Base-by-base conservation (phyloP, 129 eudicot species). In the Chrysanthemum seticuspe region DNA sequence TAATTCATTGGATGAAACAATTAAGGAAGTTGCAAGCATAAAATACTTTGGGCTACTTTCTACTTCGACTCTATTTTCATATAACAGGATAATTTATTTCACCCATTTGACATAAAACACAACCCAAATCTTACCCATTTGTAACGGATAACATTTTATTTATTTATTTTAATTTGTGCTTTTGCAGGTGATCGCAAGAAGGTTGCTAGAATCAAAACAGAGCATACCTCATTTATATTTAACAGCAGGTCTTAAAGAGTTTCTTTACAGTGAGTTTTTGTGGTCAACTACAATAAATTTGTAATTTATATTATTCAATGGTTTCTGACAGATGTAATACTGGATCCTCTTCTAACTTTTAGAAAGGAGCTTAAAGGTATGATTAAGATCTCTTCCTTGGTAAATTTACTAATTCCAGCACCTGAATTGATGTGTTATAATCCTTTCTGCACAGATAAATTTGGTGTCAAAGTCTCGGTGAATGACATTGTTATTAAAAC, bases 121-220 rank as follows among this genome's bases (percentile, higher is more conserved):
- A 0, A 40, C 47, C 47, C 10, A 40, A 8, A 40, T 40, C 1
- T 40, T 40, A 7, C 47, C 2, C 2, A 6, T 40, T 40, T 2
- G 10, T 40, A 40, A 40, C 10, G 47, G 47, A 36, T 0, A 36
- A 0, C 47, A 40, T 7, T n/a, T n/a, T n/a, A n/a, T n/a, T 0
- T 40, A 0, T 40, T 40, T 40, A 1, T 40, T 70, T 12, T 12
- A 55, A 54, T 48, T 13, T 12, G 23, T 75, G 13, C 34, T 23
- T 34, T 75, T 83, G 81, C 87, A 94, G 97, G 91, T 94, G 81
- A 90, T 94, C 71, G 97, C 98, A 27, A 84, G 78, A 72, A 86
- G 98, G 80, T 87, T 94, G 74, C 78, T 94, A 81, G 99, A 94
- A 76, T 94, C 99, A 74, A 94, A 94, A 78, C 97, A 90, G 79